Base-by-base conservation (phyloP, 257 asterid species). In the Jaltomata sinuosa region DNA sequence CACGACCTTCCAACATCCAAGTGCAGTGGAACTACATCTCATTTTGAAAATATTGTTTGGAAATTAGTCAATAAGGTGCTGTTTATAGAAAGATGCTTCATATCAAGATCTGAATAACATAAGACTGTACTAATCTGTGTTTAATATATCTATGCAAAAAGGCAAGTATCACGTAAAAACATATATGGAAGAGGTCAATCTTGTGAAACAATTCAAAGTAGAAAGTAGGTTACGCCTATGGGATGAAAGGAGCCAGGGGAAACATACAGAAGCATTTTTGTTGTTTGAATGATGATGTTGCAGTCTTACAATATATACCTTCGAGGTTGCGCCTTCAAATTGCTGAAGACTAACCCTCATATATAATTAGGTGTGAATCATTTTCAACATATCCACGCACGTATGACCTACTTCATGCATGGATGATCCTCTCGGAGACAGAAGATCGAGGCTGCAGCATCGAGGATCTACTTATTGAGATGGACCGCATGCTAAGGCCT, bases 371-470 rank as follows among this genome's bases (percentile, higher is more conserved):
- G 99, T 96, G 99, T 84, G 98, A 96, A 83, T 93, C 99, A 5
- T 96, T 96, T 85, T 96, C 98, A 62, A 96, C 99, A 4, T 95
- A 95, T 85, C 99, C 99, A 11, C 97, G 99, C 64, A 96, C 99
- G 47, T 94, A 90, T 55, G 99, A 96, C 94, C 85, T 96, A 85
- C 93, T 96, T 71, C 99, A 96, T 85, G 98, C 97, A 2, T 93
- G 94, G 98, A 87, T 91, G 57, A 89, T 93, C 67, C 89, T 96
- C 90, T 91, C 98, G 27, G 90, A 94, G 86, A 91, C 92, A 1
- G 89, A 88, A 91, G 90, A 85, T 55, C 87, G 91, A 69, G 97
- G 94, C 49, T 96, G 99, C 88, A 89, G 99, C 87, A 72, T 83
- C 0, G 98, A 91, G 88, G 98, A 96, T 92, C 91, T 96, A 40